These are phyloP conservation scores for Phylloporus arenicola DNA, from an alignment of 768 basidiomycete species.

Conservation along the genomic window DNA sequence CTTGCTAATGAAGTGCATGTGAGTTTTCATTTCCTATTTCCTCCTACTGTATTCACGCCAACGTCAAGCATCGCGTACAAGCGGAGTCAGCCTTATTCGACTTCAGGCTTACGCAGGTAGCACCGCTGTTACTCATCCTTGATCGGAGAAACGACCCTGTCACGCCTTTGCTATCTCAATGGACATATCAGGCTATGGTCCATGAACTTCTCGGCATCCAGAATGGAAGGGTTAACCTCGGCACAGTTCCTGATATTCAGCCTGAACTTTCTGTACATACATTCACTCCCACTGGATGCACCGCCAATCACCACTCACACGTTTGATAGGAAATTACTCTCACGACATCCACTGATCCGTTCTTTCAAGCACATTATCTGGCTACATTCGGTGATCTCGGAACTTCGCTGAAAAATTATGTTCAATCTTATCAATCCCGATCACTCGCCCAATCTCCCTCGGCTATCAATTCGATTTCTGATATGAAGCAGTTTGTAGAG, in stretches of 20 bases:
- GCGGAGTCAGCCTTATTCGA: slow-evolving; percentile 83
- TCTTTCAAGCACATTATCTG: slow-evolving; percentile 86
- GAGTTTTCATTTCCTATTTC: slow-evolving; percentile 1
- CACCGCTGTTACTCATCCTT: slow-evolving; percentile 85
- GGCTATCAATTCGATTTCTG: slow-evolving; percentile 85
- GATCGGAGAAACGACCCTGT: slow-evolving; percentile 97
- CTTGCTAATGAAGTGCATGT: slow-evolving; percentile 85
- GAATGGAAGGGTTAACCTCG: slow-evolving; percentile 87
- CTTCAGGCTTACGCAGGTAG: slow-evolving; percentile 82
- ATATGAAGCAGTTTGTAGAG: slow-evolving; percentile 98
- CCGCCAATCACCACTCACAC: slow-evolving; percentile 9
- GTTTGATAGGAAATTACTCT: slow-evolving; percentile 80
- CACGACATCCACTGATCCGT: slow-evolving; percentile 85
- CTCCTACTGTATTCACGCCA: slow-evolving; percentile 5
- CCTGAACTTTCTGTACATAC: slow-evolving; percentile 74
- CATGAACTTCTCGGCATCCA: slow-evolving; percentile 92
- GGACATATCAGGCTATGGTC: slow-evolving; percentile 99
- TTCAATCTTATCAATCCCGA: slow-evolving; percentile 84
- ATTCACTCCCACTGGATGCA: slow-evolving; percentile 20
- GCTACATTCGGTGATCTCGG: slow-evolving; percentile 97
- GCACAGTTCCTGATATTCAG: slow-evolving; percentile 75
- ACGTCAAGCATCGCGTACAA: slow-evolving; percentile 67
- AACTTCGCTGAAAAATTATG: slow-evolving; percentile 84
- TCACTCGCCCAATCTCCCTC: slow-evolving; percentile 72
- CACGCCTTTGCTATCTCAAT: slow-evolving; percentile 91